Conservation (phyloP, 2,329 filamentous ascomycete genomes). For the Chaetomium strumarium region DNA sequence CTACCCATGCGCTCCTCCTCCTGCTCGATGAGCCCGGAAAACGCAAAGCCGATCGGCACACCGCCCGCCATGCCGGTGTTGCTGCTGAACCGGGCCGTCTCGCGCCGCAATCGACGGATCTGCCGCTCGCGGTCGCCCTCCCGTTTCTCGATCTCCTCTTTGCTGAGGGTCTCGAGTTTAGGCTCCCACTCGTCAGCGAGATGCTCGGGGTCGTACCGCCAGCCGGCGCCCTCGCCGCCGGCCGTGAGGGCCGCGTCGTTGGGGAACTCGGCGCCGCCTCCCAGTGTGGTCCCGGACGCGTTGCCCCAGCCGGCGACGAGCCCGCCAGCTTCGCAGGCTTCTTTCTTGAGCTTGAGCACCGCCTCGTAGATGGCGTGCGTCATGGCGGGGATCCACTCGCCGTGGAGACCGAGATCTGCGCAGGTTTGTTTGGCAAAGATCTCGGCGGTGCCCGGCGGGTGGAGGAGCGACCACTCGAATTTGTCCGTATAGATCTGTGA, state of each 20-base stretch:
- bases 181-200: conserved; percentile 81
- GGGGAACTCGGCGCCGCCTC: conserved; percentile 62
- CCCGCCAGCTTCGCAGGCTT: conserved; percentile 87
- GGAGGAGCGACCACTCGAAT: conserved; percentile 93
- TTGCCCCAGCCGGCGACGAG: conserved; percentile 67
- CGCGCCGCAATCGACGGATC: conserved; percentile 75
- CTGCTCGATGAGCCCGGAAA: conserved; percentile 47
- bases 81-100: conserved; percentile 88
- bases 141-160: conserved; percentile 95
- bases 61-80: conserved; percentile 75
- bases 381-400: conserved; percentile 92
- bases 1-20: conserved; percentile 83
- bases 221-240: conserved; percentile 56
- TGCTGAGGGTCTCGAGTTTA: conserved; percentile 73
- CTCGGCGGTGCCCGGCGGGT: conserved; percentile 87
- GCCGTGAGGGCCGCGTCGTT: conserved; percentile 67
- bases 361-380: conserved; percentile 97
- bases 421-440: conserved; percentile 89
- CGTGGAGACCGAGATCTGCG: conserved; percentile 79
- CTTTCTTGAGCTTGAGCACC: conserved; percentile 87
- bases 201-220: conserved; percentile 91
- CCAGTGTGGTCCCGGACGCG: conserved; percentile 16
- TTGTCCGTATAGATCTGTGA: conserved; percentile 93
- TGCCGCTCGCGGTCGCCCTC: conserved; percentile 92
- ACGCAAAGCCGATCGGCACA: conserved; percentile 52